Evolutionary conservation across 805 yeast species (phyloP), one percentile per base, ranked within the genome.

Genomic region (Nakazawaea molendinolei): DNA sequence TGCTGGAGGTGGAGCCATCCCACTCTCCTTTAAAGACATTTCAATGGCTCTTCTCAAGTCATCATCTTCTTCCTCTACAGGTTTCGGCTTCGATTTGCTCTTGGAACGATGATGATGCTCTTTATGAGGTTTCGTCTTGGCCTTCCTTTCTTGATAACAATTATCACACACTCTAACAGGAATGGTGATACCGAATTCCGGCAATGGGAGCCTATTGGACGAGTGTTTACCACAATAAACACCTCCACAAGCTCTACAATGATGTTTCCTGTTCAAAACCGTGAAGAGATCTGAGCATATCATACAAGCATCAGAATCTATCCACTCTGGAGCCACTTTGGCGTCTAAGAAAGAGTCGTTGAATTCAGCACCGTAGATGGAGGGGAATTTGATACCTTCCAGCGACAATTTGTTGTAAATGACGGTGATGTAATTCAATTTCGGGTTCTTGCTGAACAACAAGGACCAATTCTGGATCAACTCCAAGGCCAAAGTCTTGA

Each of bases 221-320:
- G 97, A 86, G 57, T 94, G 95, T 5, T 74, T 70, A 45, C 84
- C 89, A 56, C 95, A 79, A 52, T 71, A 90, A 0, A 86, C 95
- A 3, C 97, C 97, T 17, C 98, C 98, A 61, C 98, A 92, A 35
- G 95, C 82, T 36, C 98, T 71, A 58, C 98, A 92, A 59, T 92
- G 98, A 56, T 92, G 98, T 55, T 90, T 87, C 51, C 98, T 71
- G 55, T 85, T 87, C 42, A 89, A 63, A 53, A 90, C 71, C 1
- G 92, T 67, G 52, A 92, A 92, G 12, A 79, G 62, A 28, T 69
- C 75, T 34, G 94, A 86, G 47, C 97, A 86, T 38, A 86, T 76
- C 97, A 92, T 89, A 58, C 98, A 92, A 3, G 86, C 86, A 48
- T 86, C 95, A 8, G 89, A 82, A 51, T 92, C 98, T 16, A 84